A percentile compares a stretch with the other conserved stretches of the same genome.
Conservation (phyloP, 192 early-diverging fungal species). For the Umbelopsis ramanniana region DNA sequence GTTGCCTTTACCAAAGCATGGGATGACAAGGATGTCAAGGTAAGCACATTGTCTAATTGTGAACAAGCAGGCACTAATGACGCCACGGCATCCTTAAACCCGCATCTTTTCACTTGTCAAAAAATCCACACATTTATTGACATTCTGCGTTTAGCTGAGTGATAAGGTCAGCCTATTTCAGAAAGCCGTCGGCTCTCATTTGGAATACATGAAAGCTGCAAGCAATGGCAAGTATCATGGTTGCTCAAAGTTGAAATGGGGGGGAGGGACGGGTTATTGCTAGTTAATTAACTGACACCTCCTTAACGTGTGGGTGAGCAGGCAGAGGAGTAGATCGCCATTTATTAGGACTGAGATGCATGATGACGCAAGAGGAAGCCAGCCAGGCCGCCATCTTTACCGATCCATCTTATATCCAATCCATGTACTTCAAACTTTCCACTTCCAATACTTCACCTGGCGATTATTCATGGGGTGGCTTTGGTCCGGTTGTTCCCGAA, state of each 20-base stretch:
- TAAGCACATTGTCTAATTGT: slow-evolving; percentile 26
- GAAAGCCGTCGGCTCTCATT: slow-evolving; percentile 71
- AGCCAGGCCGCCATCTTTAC: slow-evolving; percentile 72
- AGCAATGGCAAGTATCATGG: slow-evolving; percentile 48
- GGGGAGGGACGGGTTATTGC: too few relatives aligned
- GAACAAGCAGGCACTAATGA: too few relatives aligned
- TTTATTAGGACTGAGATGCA: slow-evolving; percentile 79
- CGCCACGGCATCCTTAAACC: too few relatives aligned
- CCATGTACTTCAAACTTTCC: slow-evolving; percentile 82
- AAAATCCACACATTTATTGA: too few relatives aligned
- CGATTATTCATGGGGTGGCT: slow-evolving; percentile 73
- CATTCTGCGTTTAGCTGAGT: slow-evolving; percentile 5
- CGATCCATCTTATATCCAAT: slow-evolving; percentile 78
- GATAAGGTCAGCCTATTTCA: slow-evolving; percentile 61
- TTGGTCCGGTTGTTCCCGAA: slow-evolving; percentile 83
- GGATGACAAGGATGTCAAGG: slow-evolving; percentile 66
- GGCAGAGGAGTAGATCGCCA: slow-evolving; percentile 92
- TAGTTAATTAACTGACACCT: not conserved
- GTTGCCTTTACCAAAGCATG: slow-evolving; percentile 77
- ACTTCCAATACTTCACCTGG: slow-evolving; percentile 82
- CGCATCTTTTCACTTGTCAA: too few relatives aligned
- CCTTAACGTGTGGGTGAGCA: not conserved
- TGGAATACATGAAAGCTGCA: slow-evolving; percentile 77
- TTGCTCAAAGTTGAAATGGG: not conserved
- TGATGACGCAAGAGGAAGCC: slow-evolving; percentile 68